A percentile compares a stretch with the other conserved stretches of the same genome.
These are phyloP conservation scores for Malassezia brasiliensis DNA, from an alignment of 1,284 basidiomycete species.

Conservation along the genomic window DNA sequence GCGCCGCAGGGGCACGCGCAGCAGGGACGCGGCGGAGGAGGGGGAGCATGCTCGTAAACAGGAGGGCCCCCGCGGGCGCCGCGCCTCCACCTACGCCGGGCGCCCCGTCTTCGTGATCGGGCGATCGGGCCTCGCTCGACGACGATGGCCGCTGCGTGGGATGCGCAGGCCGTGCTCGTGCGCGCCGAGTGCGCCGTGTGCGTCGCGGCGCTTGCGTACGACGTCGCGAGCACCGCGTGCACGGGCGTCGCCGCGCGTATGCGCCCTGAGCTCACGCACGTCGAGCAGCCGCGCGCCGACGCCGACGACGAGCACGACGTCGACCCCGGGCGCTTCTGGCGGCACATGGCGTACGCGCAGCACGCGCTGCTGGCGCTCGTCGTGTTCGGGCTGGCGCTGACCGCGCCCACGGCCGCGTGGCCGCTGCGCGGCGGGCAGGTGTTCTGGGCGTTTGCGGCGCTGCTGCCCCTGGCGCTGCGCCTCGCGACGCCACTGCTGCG, in stretches of 20 bases:
- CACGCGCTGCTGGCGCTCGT: neutral
- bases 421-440: neutral
- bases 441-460: neutral
- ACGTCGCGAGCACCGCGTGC: neutral
- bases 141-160: slow-evolving; percentile 1
- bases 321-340: neutral
- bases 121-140: neutral
- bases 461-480: neutral
- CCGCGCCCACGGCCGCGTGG: neutral
- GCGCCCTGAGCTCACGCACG: neutral
- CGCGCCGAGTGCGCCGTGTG: neutral
- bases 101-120: neutral
- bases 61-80: neutral
- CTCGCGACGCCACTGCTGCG: neutral
- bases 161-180: neutral
- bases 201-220: neutral
- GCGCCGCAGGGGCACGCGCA: too few species aligned
- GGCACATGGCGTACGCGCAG: neutral
- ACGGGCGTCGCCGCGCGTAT: neutral
- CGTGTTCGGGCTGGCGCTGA: neutral
- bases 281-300: neutral
- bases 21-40: too few species aligned
- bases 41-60: neutral
- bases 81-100: too few species aligned
- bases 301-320: neutral